Evolutionary conservation across 169 alveolate species (phyloP), one percentile per base, ranked within the genome.

Genomic region (Plasmodium falciparum): DNA sequence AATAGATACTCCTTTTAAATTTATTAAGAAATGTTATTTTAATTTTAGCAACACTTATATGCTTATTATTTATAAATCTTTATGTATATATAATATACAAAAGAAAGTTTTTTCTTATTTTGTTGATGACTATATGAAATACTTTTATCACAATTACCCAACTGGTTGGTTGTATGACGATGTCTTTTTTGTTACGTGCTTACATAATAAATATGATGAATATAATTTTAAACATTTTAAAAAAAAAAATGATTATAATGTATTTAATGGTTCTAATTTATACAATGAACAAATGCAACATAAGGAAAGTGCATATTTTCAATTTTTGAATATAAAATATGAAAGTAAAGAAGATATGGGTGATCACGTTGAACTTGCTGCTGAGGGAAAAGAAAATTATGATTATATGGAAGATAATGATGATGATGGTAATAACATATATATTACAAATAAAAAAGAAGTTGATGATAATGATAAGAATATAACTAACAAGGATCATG

Each of bases 171-270:
- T 86, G 2, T 61, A 20, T 50, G 76, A 86, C 29, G 88, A 86
- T 49, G 61, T 73, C 63, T 67, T 86, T 71, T 86, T 86, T 52
- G 88, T 73, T n/a, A 20, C 88, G 5, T 86, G 88, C 17, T 70
- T 86, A 66, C 92, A 73, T 54, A 86, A 73, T n/a, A 70, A 58
- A 72, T 86, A 86, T 52, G 92, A 86, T 58, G 92, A 86, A 22
- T 13, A 62, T 52, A 86, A 86, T 72, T 73, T 86, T 86, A 72
- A 73, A 65, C 20, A 72, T 54, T 86, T 73, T 69, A 86, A 86
- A 61, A 85, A 63, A 52, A 62, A 61, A 39, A 52, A 61, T 7
- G 65, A 83, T 11, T 29, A 7, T 20, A 17, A n/a, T 33, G 8
- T 7, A 9, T 13, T 15, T 43, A 39, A 47, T 29, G 39, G 52